phyloP scores from a whole-genome alignment of 192 early-diverging fungal genomes.

The Coemansia sp. region DNA sequence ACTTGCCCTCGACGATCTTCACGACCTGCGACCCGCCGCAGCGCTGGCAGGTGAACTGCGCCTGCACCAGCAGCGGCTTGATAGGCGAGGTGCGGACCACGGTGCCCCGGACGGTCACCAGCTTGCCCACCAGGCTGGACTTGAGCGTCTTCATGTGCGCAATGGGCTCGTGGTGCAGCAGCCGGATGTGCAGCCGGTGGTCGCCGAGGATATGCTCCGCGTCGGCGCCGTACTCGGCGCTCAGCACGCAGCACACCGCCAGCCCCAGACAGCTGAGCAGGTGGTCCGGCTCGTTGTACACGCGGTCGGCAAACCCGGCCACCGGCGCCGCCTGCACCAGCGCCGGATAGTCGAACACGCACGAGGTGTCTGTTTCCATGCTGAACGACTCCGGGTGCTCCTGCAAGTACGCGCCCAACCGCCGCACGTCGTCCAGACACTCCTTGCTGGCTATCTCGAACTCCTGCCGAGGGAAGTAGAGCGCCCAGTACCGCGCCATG shows the following conservation, averaged over 20 bases:
- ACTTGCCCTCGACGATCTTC: constrained; percentile 66
- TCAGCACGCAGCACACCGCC: constrained; percentile 49
- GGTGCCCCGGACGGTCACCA: constrained; percentile 73
- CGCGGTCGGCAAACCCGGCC: constrained; percentile 34
- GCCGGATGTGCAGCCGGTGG: constrained; percentile 48
- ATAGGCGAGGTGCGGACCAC: constrained; percentile 76
- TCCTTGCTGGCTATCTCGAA: constrained; percentile 17
- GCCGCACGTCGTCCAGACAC: constrained; percentile 25
- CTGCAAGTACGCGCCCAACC: constrained; percentile 36
- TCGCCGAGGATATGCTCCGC: constrained; percentile 47
- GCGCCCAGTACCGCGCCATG: constrained; percentile 47
- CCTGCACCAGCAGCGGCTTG: constrained; percentile 64
- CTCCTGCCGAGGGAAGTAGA: constrained; percentile 48
- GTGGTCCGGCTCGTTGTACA: constrained; percentile 40
- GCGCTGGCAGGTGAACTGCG: constrained; percentile 63
- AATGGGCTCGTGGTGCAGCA: constrained; percentile 56
- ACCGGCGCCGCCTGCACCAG: constrained; percentile 27
- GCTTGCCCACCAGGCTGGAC: constrained; percentile 68
- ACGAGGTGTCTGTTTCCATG: constrained; percentile 42
- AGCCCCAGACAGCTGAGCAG: constrained; percentile 40
- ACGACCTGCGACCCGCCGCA: constrained; percentile 62
- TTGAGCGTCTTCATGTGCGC: constrained; percentile 72
- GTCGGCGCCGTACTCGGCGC: constrained; percentile 41
- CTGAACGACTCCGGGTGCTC: constrained; percentile 38
- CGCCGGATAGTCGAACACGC: constrained; percentile 37